These are phyloP conservation scores for Carex scoparia DNA, from an alignment of 176 grass and related monocot species.

Conservation along the genomic window DNA sequence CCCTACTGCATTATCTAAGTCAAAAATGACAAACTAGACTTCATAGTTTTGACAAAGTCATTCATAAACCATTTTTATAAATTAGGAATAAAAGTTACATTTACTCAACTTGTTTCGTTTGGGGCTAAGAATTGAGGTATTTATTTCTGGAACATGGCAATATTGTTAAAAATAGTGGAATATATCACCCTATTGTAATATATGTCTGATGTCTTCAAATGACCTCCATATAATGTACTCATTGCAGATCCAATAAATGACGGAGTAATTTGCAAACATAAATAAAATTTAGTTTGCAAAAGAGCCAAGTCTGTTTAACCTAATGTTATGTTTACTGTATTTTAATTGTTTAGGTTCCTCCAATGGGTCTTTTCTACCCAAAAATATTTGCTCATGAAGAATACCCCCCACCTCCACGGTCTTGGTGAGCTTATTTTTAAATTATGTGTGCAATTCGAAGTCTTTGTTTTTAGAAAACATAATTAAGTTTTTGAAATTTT, in stretches of 20 bases:
- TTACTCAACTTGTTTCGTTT: not conserved
- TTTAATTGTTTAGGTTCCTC: constrained; percentile 55
- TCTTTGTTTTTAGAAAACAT: constrained; percentile 16
- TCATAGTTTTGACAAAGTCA: not conserved
- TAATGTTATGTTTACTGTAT: not conserved
- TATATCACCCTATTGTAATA: not conserved
- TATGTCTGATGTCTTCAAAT: not conserved
- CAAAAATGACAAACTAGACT: not conserved
- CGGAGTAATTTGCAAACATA: not conserved
- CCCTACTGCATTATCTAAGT: not conserved
- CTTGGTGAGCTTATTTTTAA: constrained; percentile 53
- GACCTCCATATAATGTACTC: not conserved
- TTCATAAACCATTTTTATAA: not conserved
- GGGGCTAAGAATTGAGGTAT: not conserved
- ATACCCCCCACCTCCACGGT: constrained; percentile 67
- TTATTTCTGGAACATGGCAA: not conserved
- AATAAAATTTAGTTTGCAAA: not conserved
- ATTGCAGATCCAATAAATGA: not conserved
- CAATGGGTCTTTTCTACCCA: constrained; percentile 95
- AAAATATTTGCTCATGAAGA: constrained; percentile 84
- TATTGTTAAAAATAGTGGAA: not conserved
- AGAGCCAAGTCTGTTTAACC: constrained; percentile 16
- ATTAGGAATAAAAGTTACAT: not conserved
- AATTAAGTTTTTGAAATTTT: constrained; percentile 9
- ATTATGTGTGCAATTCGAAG: not conserved